Conservation (phyloP, 805 yeast species). For the Hanseniaspora occidentalis region DNA sequence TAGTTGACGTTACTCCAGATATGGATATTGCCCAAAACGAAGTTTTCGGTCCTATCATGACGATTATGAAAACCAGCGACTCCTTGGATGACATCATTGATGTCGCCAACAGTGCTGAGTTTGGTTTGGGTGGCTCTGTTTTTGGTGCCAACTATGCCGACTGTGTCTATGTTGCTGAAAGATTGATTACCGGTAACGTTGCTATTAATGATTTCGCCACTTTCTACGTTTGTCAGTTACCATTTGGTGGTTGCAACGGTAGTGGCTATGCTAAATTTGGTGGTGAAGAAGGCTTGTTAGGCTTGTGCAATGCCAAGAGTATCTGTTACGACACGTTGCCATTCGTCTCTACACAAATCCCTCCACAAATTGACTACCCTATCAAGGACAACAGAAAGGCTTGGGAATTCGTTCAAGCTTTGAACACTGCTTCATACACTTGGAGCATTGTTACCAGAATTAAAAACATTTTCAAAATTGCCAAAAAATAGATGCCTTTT, state of each 20-base stretch:
- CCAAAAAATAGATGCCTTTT: constrained; percentile 28
- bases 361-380: constrained; percentile 86
- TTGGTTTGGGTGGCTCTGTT: constrained; percentile 86
- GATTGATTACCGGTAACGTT: constrained; percentile 73
- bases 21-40: constrained; percentile 82
- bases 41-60: constrained; percentile 87
- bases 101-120: constrained; percentile 73
- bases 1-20: constrained; percentile 64
- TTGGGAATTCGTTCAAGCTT: constrained; percentile 74
- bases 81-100: constrained; percentile 54
- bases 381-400: constrained; percentile 69
- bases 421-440: constrained; percentile 79
- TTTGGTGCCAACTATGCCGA: constrained; percentile 55
- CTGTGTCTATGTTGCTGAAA: constrained; percentile 50
- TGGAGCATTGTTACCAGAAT: constrained; percentile 56
- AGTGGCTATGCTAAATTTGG: constrained; percentile 97
- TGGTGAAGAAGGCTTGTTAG: constrained; percentile 92
- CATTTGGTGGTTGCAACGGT: constrained; percentile 89
- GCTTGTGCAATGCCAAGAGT: constrained; percentile 77
- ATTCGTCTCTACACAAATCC: constrained; percentile 70
- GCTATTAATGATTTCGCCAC: constrained; percentile 98
- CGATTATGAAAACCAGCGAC: constrained; percentile 56
- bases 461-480: constrained; percentile 40
- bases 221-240: constrained; percentile 86
- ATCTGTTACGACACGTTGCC: constrained; percentile 76